Evolutionary conservation across 768 basidiomycete genomes (phyloP), one percentile per base, ranked within the genome.

Genomic region (Lyophyllum semitale): DNA sequence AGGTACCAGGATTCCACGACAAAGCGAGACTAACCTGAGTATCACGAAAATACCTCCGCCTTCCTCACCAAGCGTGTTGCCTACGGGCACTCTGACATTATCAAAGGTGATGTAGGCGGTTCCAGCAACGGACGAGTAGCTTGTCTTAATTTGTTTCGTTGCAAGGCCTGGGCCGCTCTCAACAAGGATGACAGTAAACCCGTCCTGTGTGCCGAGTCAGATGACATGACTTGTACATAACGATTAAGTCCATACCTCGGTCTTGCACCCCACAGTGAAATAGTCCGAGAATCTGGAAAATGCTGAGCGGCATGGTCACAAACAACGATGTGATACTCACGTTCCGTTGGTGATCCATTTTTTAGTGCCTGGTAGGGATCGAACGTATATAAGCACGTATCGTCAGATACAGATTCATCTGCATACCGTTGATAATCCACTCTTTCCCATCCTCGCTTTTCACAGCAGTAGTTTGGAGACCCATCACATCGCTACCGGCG

Each of bases 111-210:
- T 82, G 59, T 85, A 89, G 27, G 84, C 86, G 1, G 95, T 97
- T 9, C 95, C 95, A 13, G 95, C 95, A 3, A 92, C 76, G 0
- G 87, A 63, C 0, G 93, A 95, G 70, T 98, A 95, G n/a, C 85
- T 85, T 22, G 74, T 75, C 51, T 73, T 74, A 55, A 75, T 74
- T 9, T 89, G 91, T 75, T 67, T 90, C 81, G 78, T 93, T 85
- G 90, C 87, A 47, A 97, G 79, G 15, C 80, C 81, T 37, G 66
- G 67, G 20, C 70, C 73, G 9, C 72, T 67, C 42, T 71, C 67
- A 12, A 73, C 68, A 8, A 71, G 52, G 22, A 66, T 54, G 45
- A 59, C 57, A 7, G 80, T 74, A 42, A 79, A 80, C 4, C 84
- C 83, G 55, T 76, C 71, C 82, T 84, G 33, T 3, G 29, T 15